Evolutionary conservation across 495 filamentous ascomycete species (phyloP), one percentile per base, ranked within the genome.

Genomic region (Neurospora tetraspora): DNA sequence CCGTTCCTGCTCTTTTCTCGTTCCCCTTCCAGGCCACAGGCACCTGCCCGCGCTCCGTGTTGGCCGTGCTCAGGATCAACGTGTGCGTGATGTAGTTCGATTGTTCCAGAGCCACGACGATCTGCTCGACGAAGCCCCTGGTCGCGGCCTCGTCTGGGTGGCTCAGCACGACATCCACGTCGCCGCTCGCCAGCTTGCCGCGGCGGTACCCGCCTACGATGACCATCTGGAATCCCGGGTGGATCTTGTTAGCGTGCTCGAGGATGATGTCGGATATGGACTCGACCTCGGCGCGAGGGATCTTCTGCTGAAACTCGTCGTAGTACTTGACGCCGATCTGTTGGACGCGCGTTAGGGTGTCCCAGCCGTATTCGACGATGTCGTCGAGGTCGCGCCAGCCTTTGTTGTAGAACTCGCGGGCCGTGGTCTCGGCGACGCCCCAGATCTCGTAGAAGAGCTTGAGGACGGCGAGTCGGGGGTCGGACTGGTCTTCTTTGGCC

Each of bases 301-400:
- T 92, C 39, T 86, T 87, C 27, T 84, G 79, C 40, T 87, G 84
- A 61, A 99, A 91, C 71, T 98, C 96, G 65, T 96, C 92, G 78
- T 94, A 97, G 79, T 90, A 98, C 78, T 98, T 98, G n/a, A 98
- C 80, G 1, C 96, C 96, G 68, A 99, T 97, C 78, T 98, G 94
- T 79, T 97, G 94, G 2, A 92, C 91, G 18, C 94, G 87, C 0
- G 85, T 90, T 0, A 98, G 84, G 1, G 75, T 81, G 43, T 85
- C 76, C 96, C 96, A 99, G 34, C 92, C 94, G 74, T 90, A 84
- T 76, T 96, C 91, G 71, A 97, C 84, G 8, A 98, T 84, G 76
- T 98, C 94, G 77, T 98, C 94, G 10, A 84, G 72, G 73, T 85
- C 83, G 38, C 84, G 78, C 92, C 93, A 97, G 39, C 91, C 89